phyloP scores from a whole-genome alignment of 2,329 filamentous ascomycete genomes.

The Periconia sp. region DNA sequence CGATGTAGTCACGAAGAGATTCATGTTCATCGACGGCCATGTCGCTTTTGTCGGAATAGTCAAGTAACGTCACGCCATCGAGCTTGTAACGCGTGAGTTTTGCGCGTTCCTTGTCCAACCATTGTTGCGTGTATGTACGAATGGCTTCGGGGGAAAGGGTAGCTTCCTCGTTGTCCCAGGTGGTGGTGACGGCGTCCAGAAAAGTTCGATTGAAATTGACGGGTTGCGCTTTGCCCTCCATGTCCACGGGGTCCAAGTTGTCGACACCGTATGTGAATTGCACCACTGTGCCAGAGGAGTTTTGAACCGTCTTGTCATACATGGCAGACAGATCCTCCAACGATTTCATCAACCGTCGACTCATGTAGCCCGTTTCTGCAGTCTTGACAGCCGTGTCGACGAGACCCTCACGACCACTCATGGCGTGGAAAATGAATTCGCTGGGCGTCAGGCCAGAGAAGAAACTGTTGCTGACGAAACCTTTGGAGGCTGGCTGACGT shows the following conservation, averaged over 20 bases:
- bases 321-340: conserved; percentile 90
- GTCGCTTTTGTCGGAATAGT: conserved; percentile 70
- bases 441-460: conserved; percentile 87
- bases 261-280: conserved; percentile 98
- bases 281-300: conserved; percentile 83
- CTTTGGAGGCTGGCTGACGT: conserved; percentile 89
- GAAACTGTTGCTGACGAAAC: conserved; percentile 97
- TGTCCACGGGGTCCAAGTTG: conserved; percentile 92
- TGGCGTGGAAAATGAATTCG: conserved; percentile 97
- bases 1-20: conserved; percentile 78
- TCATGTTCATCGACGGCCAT: conserved; percentile 62
- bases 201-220: conserved; percentile 92
- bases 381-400: conserved; percentile 99
- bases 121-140: conserved; percentile 64
- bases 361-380: conserved; percentile 99
- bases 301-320: conserved; percentile 94
- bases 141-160: conserved; percentile 77
- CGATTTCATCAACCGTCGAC: conserved; percentile 95
- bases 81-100: conserved; percentile 48
- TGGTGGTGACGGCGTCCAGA: conserved; percentile 74
- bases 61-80: conserved; percentile 51
- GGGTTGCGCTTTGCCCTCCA: conserved; percentile 91
- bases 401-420: conserved; percentile 95
- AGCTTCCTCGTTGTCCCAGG: conserved; percentile 75
- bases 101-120: conserved; percentile 67